These are phyloP conservation scores for Phytopythium kandeliae DNA, from an alignment of 352 stramenopile genomes.

Conservation along the genomic window DNA sequence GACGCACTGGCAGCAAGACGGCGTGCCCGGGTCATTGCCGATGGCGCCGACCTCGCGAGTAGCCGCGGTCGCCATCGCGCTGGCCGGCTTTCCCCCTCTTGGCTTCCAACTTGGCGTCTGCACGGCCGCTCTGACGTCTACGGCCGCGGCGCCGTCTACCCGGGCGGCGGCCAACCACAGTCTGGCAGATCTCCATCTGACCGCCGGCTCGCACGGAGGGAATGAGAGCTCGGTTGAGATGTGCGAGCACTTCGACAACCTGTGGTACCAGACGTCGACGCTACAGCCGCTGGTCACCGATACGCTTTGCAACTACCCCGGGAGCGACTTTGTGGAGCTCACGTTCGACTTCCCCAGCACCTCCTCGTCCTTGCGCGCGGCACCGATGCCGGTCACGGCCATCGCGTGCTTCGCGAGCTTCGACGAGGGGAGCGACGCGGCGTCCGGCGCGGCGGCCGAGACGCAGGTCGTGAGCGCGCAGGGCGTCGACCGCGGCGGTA, in stretches of 20 bases:
- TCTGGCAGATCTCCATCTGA: constrained; percentile 45
- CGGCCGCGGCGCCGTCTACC: background rate
- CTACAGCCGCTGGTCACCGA: constrained; percentile 18
- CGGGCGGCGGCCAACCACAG: constrained; percentile 1
- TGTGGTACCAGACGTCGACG: constrained; percentile 62
- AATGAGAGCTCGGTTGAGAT: constrained; percentile 9
- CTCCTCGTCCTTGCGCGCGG: background rate
- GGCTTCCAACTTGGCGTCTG: too few relatives aligned
- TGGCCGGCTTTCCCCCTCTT: too few relatives aligned
- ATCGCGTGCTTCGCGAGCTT: constrained; percentile 6
- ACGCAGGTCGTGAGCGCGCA: constrained; percentile 1
- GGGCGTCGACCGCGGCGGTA: background rate
- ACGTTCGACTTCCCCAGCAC: constrained; percentile 5
- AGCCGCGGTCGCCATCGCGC: too few relatives aligned
- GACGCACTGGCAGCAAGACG: too few relatives aligned
- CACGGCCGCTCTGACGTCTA: too few relatives aligned
- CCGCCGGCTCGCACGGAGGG: constrained; percentile 10
- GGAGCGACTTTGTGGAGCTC: constrained; percentile 23
- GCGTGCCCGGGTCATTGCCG: too few relatives aligned
- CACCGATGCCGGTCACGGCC: background rate
- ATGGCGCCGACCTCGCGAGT: background rate
- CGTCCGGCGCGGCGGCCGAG: background rate
- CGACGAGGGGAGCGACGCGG: background rate
- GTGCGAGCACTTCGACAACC: constrained; percentile 46
- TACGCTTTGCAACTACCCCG: constrained; percentile 18